These are phyloP conservation scores for Fusarium burgessii DNA, from an alignment of 2,329 filamentous ascomycete genomes.

Conservation along the genomic window DNA sequence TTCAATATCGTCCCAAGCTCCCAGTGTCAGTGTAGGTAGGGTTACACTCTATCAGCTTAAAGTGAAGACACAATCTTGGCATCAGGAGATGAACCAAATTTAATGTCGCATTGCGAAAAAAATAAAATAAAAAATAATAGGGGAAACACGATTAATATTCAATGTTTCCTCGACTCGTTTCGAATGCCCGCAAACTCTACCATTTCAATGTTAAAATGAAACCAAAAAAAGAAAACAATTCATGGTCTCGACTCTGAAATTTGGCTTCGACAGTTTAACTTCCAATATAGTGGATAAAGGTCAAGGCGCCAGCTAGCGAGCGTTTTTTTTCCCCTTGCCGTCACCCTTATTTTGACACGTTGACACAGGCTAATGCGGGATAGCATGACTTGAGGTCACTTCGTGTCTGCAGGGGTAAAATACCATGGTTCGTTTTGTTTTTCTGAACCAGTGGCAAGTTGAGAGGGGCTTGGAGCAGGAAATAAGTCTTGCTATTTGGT, in stretches of 20 bases:
- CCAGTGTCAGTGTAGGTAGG: neutral
- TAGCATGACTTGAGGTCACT: constrained; percentile 17
- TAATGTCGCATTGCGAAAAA: constrained; percentile 23
- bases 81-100: constrained; percentile 8
- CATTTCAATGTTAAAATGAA: constrained; percentile 9
- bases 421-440: constrained; percentile 3
- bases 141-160: neutral
- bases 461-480: constrained; percentile 6
- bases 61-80: constrained; percentile 11
- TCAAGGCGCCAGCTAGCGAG: constrained; percentile 11
- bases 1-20: constrained; percentile 9
- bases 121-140: neutral
- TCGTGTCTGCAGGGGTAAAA: constrained; percentile 15
- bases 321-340: constrained; percentile 7
- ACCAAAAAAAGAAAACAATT: constrained; percentile 6
- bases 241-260: constrained; percentile 4
- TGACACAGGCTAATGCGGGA: constrained; percentile 25
- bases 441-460: constrained; percentile 28
- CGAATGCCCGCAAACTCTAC: constrained; percentile 5
- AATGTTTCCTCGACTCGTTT: constrained; percentile 10
- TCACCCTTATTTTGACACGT: constrained; percentile 16
- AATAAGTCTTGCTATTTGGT: neutral
- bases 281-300: constrained; percentile 2
- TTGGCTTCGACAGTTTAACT: neutral
- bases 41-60: constrained; percentile 13